Evolutionary conservation across 352 stramenopile species (phyloP), one percentile per base, ranked within the genome.

Genomic region (Phytopythium mirpurense): DNA sequence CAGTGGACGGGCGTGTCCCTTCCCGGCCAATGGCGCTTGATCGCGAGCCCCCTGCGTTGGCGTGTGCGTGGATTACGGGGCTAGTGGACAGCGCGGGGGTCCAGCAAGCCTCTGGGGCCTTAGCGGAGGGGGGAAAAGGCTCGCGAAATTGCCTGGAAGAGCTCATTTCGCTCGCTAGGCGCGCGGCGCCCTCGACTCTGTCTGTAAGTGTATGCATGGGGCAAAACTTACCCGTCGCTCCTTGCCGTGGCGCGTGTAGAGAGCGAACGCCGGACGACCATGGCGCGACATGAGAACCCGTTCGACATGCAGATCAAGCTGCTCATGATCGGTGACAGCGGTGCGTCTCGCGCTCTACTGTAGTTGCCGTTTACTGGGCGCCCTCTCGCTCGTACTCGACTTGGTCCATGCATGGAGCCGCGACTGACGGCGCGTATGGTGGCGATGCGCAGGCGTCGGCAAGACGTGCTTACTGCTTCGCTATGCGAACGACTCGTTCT

Each of bases 261-360:
- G 41, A 47, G 27, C 41, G 8, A 47, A 31, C 41, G 41, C 41
- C 41, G 27, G 32, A 27, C 19, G 51, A 67, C 37, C 40, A 96
- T 96, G 88, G 86, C 88, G 55, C 83, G 83, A 58, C 83, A 96
- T 72, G 85, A 96, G 35, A 95, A 95, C 65, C 86, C 84, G 15
- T 98, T 98, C 62, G 94, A 98, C 66, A 98, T 98, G 89, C 95
- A 98, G 78, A 98, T 98, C 66, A 98, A 98, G 67, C 74, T 98
- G 57, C 79, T 98, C 41, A 98, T 98, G 91, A 98, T 98, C 55
- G 95, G 95, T 26, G 94, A 98, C 66, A 97, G 88, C 69, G 92
- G 92, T 98, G 60, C 57, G 83, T 83, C 3, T n/a, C 24, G 0
- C 3, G 23, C 10, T 43, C 19, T 14, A 19, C 8, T 24, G 38